A percentile compares a stretch with the other conserved stretches of the same genome.
Conservation (phyloP, 371 early-diverging fungal genomes). For the Mortierella sp. region DNA sequence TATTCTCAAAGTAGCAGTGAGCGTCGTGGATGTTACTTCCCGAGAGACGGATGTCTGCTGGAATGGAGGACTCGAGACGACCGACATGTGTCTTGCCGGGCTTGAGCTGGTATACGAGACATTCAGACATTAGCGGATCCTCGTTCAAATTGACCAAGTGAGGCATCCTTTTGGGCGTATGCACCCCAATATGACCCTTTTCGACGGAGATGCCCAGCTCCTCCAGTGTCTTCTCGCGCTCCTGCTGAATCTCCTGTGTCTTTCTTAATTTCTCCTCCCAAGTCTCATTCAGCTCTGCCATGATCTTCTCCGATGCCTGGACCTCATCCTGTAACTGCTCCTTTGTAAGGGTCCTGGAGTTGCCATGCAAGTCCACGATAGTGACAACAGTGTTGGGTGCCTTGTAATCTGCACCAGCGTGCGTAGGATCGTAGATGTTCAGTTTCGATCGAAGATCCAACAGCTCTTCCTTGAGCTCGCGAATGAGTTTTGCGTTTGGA, state of each 20-base stretch:
- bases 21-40: conserved; percentile 75
- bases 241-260: conserved; percentile 80
- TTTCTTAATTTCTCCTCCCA: conserved; percentile 88
- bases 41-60: conserved; percentile 79
- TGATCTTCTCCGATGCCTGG: conserved; percentile 85
- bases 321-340: conserved; percentile 83
- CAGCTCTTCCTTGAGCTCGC: conserved; percentile 90
- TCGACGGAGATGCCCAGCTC: conserved; percentile 86
- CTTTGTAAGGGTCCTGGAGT: conserved; percentile 64
- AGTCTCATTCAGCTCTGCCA: conserved; percentile 83
- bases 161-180: conserved; percentile 85
- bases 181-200: conserved; percentile 81
- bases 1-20: conserved; percentile 85
- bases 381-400: conserved; percentile 55
- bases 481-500: conserved; percentile 84
- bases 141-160: conserved; percentile 92
- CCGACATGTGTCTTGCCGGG: conserved; percentile 84
- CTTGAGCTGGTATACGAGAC: conserved; percentile 88
- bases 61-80: conserved; percentile 58
- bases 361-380: conserved; percentile 63
- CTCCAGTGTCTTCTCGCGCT: conserved; percentile 82
- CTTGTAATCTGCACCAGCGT: conserved; percentile 38
- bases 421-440: conserved; percentile 70
- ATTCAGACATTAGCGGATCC: conserved; percentile 92
- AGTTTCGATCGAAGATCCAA: conserved; percentile 73